A percentile compares a stretch with the other conserved stretches of the same genome.
Evolutionary conservation across 2,329 filamentous ascomycete genomes (phyloP).

Genomic region (Coleophoma crateriformis): DNA sequence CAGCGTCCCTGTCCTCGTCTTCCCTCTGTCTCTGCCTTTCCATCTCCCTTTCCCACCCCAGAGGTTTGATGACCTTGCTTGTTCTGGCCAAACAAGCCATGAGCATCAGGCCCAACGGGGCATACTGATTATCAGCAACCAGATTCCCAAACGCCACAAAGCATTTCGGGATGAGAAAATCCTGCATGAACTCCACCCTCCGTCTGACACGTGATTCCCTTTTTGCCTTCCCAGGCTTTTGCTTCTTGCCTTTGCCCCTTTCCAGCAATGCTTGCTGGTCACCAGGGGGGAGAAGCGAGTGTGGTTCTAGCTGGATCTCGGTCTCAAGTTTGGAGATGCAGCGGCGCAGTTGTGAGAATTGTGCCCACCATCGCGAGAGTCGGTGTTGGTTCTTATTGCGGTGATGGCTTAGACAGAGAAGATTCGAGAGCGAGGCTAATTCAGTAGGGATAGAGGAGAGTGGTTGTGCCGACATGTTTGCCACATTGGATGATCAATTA

Average conservation of each 20-base stretch:
- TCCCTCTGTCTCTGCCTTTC: not conserved
- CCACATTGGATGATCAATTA: too few species aligned
- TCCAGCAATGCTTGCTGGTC: not conserved
- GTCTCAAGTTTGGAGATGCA: conserved; percentile 47
- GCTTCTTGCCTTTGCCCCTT: conserved; percentile 10
- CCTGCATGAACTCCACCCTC: conserved; percentile 30
- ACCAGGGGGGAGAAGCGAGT: not conserved
- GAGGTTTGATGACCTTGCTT: conserved; percentile 34
- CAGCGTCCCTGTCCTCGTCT: not conserved
- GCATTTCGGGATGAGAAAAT: conserved; percentile 31
- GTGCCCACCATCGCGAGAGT: conserved; percentile 71
- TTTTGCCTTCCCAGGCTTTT: conserved; percentile 5
- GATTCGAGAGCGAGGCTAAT: conserved; percentile 34
- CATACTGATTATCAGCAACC: conserved; percentile 66
- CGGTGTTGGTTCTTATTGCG: conserved; percentile 89
- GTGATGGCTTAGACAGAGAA: conserved; percentile 68
- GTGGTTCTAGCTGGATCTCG: conserved; percentile 4
- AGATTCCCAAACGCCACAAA: conserved; percentile 59
- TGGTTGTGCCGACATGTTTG: too few species aligned
- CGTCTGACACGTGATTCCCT: conserved; percentile 21
- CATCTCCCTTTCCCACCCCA: conserved; percentile 12
- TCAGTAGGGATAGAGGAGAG: not conserved
- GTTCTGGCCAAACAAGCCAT: conserved; percentile 59
- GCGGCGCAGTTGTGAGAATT: conserved; percentile 64
- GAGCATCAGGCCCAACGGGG: conserved; percentile 64